Evolutionary conservation across 1,284 basidiomycete genomes (phyloP), one percentile per base, ranked within the genome.

Genomic region (Rhodotorula sp.): DNA sequence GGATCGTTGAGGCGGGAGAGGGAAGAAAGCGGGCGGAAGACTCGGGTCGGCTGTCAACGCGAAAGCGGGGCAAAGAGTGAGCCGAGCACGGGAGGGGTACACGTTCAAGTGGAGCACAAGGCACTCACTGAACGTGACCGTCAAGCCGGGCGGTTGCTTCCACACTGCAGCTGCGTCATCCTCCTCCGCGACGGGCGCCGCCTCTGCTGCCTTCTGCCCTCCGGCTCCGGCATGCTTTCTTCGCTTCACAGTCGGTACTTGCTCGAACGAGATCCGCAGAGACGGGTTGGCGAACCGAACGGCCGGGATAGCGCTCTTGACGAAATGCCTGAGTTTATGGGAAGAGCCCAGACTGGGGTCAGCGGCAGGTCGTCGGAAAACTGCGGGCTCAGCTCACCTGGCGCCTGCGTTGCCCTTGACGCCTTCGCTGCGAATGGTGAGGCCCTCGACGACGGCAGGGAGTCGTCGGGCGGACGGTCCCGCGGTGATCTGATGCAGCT

Each of bases 351-450:
- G 45, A 26, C 5, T 3, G 12, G 6, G 0, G 45, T 60, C 45
- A 47, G n/a, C 28, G 4, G n/a, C 15, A 18, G 23, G 2, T 21
- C 15, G 19, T 10, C 0, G 7, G 3, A 48, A 4, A n/a, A 5
- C n/a, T 6, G 58, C 5, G 1, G 4, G 10, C 54, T 48, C 8
- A 28, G 26, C 59, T n/a, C 26, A 60, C 59, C 59, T n/a, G 26
- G 59, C 59, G n/a, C 59, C 59, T 60, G 59, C 59, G 19, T 60
- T 60, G 47, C 47, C 26, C 59, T 60, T 60, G 59, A 60, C 59
- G 45, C 47, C 45, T 16, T 60, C 26, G 3, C 43, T 28, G 15
- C 59, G 59, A 12, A 60, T 16, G 7, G 59, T 48, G 6, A 60
- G 28, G 26, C 45, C 47, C 15, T 48, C 59, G 26, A 60, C 47